Evolutionary conservation across 2,329 filamentous ascomycete genomes (phyloP).

Genomic region (Ramularia collo-cygni): DNA sequence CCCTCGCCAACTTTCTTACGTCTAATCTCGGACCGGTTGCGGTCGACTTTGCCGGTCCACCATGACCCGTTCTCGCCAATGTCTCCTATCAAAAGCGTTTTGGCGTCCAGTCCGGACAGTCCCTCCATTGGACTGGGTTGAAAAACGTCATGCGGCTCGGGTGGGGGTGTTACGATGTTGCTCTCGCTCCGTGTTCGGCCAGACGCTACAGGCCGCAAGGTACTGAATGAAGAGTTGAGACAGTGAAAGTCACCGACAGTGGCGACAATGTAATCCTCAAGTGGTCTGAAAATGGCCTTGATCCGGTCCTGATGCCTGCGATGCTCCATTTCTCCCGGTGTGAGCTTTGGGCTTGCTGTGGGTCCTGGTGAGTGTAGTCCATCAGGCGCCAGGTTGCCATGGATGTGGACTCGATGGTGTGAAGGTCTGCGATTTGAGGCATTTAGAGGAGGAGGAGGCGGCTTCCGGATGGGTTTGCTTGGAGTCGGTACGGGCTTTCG

Average conservation of each 20-base stretch:
- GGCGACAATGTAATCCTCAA: slow-evolving; percentile 70
- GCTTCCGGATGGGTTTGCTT: slow-evolving; percentile 24
- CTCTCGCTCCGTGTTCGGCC: slow-evolving; percentile 40
- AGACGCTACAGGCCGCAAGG: slow-evolving; percentile 37
- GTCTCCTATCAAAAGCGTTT: slow-evolving; percentile 65
- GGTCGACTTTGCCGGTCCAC: slow-evolving; percentile 59
- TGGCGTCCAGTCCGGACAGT: slow-evolving; percentile 62
- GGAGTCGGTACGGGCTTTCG: slow-evolving; percentile 23
- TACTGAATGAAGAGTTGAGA: slow-evolving; percentile 70
- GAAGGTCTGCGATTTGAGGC: slow-evolving; percentile 17
- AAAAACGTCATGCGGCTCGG: slow-evolving; percentile 23
- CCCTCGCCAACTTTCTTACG: slow-evolving; percentile 26
- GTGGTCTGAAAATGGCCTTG: slow-evolving; percentile 61
- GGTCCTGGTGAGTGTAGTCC: slow-evolving; percentile 19
- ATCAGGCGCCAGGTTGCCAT: slow-evolving; percentile 13
- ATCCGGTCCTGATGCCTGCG: slow-evolving; percentile 32
- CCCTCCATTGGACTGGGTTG: slow-evolving; percentile 33
- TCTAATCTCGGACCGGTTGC: slow-evolving; percentile 23
- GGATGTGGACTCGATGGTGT: slow-evolving; percentile 14
- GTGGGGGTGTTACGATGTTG: slow-evolving; percentile 31
- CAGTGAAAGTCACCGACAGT: slow-evolving; percentile 64
- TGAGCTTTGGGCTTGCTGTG: slow-evolving; percentile 21
- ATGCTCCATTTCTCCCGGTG: slow-evolving; percentile 22
- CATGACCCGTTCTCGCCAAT: slow-evolving; percentile 74
- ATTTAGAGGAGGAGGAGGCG: slow-evolving; percentile 28